phyloP scores from a whole-genome alignment of 306 rosid genomes.

The Cajanus cajan region DNA sequence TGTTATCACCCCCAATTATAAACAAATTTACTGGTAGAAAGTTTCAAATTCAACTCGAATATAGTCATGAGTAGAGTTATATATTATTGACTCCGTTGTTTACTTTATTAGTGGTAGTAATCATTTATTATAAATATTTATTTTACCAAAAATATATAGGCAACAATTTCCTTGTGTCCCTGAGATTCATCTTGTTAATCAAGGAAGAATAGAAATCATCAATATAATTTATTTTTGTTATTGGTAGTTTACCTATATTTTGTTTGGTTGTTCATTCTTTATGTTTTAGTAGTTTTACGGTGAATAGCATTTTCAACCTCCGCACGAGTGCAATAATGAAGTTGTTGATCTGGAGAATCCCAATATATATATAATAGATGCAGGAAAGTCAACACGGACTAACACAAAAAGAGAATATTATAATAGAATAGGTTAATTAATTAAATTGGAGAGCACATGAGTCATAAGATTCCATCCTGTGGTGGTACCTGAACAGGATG shows the following conservation, averaged over 20 bases:
- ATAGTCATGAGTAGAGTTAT: not conserved
- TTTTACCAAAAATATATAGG: not conserved
- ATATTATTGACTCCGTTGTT: not conserved
- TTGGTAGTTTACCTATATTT: not conserved
- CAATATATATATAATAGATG: not conserved
- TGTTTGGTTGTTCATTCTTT: not conserved
- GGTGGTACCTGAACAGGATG: constrained; percentile 33
- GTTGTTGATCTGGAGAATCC: constrained; percentile 22
- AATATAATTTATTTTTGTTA: not conserved
- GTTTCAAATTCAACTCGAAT: not conserved
- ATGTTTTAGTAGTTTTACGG: constrained; percentile 14
- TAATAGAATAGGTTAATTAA: constrained; percentile 34
- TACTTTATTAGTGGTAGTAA: not conserved
- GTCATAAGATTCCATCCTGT: constrained; percentile 37
- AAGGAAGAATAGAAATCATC: not conserved
- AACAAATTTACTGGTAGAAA: not conserved
- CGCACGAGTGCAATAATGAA: constrained; percentile 34
- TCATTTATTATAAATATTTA: not conserved
- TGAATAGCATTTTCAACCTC: constrained; percentile 33
- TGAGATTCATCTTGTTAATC: not conserved
- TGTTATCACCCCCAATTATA: not conserved
- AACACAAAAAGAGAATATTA: constrained; percentile 18
- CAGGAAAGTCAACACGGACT: constrained; percentile 33
- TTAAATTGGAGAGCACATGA: constrained; percentile 29
- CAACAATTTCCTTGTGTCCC: not conserved